Evolutionary conservation across 148 eudicot genomes (phyloP).

Genomic region (Amaranthus cruentus): DNA sequence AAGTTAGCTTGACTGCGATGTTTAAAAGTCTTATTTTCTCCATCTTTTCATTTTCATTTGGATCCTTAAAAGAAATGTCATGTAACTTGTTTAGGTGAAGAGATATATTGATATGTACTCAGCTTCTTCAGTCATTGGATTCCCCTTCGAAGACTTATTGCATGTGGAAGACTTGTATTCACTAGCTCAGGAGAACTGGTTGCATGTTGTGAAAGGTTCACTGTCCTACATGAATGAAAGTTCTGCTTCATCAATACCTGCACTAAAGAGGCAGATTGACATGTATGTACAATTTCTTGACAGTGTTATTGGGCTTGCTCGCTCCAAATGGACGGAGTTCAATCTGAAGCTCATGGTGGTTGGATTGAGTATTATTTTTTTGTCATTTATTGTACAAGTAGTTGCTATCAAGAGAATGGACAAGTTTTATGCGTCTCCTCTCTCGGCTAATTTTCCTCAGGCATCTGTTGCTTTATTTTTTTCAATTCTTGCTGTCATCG

Average conservation of each 20-base stretch:
- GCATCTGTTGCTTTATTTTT: conserved; percentile 39
- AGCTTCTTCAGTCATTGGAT: conserved; percentile 84
- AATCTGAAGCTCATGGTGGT: conserved; percentile 63
- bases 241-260: conserved; percentile 32
- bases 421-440: conserved; percentile 28
- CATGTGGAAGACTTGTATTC: conserved; percentile 58
- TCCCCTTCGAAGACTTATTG: conserved; percentile 73
- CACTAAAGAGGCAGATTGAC: conserved; percentile 55
- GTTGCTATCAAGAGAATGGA: conserved; percentile 47
- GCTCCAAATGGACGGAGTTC: conserved; percentile 96
- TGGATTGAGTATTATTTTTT: conserved; percentile 59
- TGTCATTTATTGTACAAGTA: conserved; percentile 58
- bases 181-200: conserved; percentile 58
- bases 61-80: conserved; percentile 10
- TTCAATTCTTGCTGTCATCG: conserved; percentile 45
- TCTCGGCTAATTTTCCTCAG: conserved; percentile 26
- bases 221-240: conserved; percentile 29
- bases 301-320: conserved; percentile 80
- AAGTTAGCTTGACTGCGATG: neutral
- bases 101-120: conserved; percentile 91
- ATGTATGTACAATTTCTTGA: conserved; percentile 66
- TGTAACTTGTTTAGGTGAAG: conserved; percentile 60
- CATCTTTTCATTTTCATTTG: neutral
- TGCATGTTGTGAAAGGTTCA: conserved; percentile 32
- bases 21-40: neutral